Conservation (phyloP, 2,329 filamentous ascomycete genomes). For the Plectosphaerella plurivora region DNA sequence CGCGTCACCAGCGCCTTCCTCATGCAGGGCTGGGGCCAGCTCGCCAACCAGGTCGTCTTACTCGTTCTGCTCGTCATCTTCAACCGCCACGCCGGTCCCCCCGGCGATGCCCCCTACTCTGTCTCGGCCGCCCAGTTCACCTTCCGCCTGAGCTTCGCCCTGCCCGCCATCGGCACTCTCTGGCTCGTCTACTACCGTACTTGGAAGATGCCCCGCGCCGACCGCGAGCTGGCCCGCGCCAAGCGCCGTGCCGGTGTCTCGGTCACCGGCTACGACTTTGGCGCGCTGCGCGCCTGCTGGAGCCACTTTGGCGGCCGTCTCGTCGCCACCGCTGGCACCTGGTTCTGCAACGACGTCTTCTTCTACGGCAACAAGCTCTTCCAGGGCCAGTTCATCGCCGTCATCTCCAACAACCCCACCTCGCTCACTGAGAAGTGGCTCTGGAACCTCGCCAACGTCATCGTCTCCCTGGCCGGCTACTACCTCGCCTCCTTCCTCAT, state of each 20-base stretch:
- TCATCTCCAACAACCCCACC: constrained; percentile 64
- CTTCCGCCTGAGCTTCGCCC: constrained; percentile 87
- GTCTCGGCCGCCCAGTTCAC: constrained; percentile 77
- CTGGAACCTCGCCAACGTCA: constrained; percentile 89
- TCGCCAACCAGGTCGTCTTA: constrained; percentile 86
- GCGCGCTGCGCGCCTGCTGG: constrained; percentile 74
- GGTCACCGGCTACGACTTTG: constrained; percentile 89
- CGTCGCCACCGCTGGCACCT: constrained; percentile 78
- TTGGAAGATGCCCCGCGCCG: constrained; percentile 88
- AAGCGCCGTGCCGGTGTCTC: constrained; percentile 70
- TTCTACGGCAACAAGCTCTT: constrained; percentile 99
- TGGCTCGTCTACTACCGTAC: constrained; percentile 96
- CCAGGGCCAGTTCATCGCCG: constrained; percentile 82
- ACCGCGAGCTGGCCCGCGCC: constrained; percentile 72
- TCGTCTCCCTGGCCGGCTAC: constrained; percentile 81
- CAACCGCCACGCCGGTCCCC: constrained; percentile 25
- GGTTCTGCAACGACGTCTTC: constrained; percentile 98
- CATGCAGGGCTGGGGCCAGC: constrained; percentile 98
- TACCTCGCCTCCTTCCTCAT: constrained; percentile 85
- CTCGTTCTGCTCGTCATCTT: constrained; percentile 85
- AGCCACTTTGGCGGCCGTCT: constrained; percentile 82
- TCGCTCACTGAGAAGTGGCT: constrained; percentile 85
- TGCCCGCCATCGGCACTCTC: constrained; percentile 83
- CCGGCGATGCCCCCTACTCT: constrained; percentile 73
- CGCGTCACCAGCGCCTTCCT: constrained; percentile 94